These are phyloP conservation scores for Leccinum cinnamomeum DNA, from an alignment of 1,284 basidiomycete genomes.

Conservation along the genomic window DNA sequence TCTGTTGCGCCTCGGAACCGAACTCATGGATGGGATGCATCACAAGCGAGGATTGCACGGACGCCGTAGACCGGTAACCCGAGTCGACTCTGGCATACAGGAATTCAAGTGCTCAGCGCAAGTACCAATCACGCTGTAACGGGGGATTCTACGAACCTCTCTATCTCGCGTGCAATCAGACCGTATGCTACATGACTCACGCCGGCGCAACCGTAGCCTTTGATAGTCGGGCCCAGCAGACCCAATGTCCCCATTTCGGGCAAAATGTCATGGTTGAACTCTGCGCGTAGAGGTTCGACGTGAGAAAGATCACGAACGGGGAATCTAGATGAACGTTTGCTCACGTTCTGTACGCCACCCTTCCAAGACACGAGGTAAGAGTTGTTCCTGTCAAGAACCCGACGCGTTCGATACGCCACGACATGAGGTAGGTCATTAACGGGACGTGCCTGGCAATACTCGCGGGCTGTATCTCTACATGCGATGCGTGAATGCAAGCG, in stretches of 20 bases:
- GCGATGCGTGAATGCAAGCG: constrained; percentile 4
- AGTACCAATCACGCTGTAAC: background rate
- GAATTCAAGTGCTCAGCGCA: background rate
- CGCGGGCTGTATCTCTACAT: constrained; percentile 75
- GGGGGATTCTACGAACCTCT: constrained; percentile 55
- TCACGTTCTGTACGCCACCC: constrained; percentile 87
- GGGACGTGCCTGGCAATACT: constrained; percentile 74
- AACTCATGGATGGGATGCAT: constrained; percentile 98
- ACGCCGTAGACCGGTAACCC: constrained; percentile 94
- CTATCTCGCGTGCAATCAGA: constrained; percentile 90
- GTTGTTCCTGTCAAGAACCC: constrained; percentile 57
- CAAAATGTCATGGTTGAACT: constrained; percentile 78
- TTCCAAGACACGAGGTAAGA: constrained; percentile 82
- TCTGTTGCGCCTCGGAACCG: constrained; percentile 88
- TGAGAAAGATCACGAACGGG: background rate
- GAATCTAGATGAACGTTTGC: constrained; percentile 14
- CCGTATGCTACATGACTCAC: constrained; percentile 91
- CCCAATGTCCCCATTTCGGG: constrained; percentile 94
- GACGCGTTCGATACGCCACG: constrained; percentile 1
- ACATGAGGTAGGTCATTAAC: constrained; percentile 1
- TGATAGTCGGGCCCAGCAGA: constrained; percentile 87
- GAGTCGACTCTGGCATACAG: constrained; percentile 77
- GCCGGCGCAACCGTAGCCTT: constrained; percentile 96
- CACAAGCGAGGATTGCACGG: constrained; percentile 95
- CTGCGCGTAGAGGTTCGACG: constrained; percentile 38